These are phyloP conservation scores for Boletus vinaceobasis DNA, from an alignment of 768 basidiomycete species.

Conservation along the genomic window DNA sequence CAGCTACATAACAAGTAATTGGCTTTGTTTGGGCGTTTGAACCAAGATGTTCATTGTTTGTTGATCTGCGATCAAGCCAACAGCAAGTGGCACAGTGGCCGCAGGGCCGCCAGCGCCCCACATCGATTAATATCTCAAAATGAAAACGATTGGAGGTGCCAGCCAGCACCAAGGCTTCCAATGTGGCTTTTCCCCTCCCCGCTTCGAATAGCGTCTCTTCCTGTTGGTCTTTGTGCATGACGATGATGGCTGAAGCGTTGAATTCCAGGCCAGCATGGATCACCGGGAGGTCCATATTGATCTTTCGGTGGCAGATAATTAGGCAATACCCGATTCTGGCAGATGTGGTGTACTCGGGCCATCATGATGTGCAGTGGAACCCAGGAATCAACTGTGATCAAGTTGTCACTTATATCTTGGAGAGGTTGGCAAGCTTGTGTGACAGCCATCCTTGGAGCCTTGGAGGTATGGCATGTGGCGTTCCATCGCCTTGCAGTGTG, in stretches of 20 bases:
- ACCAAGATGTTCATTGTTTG: not conserved
- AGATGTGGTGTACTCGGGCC: no score
- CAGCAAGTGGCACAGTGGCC: conserved; percentile 12
- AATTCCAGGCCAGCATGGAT: not conserved
- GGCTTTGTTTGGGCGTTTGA: not conserved
- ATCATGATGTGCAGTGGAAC: no score
- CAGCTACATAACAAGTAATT: not conserved
- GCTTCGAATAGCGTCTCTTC: not conserved
- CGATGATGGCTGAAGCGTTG: not conserved
- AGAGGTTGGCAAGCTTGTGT: not conserved
- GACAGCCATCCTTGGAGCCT: not conserved
- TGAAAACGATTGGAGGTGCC: not conserved
- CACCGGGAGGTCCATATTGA: no score
- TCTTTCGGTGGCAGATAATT: no score
- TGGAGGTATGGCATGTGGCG: not conserved
- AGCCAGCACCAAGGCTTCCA: conserved; percentile 2
- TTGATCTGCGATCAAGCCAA: not conserved
- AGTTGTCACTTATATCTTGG: no score
- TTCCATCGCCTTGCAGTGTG: not conserved
- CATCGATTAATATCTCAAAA: not conserved
- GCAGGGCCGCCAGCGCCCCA: not conserved
- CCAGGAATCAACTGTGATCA: not conserved
- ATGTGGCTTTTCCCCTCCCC: not conserved
- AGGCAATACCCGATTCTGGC: no score
- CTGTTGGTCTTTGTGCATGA: not conserved